A percentile compares a stretch with the other conserved stretches of the same genome.
These are phyloP conservation scores for Amanita rubescens DNA, from an alignment of 768 basidiomycete species.

Conservation along the genomic window DNA sequence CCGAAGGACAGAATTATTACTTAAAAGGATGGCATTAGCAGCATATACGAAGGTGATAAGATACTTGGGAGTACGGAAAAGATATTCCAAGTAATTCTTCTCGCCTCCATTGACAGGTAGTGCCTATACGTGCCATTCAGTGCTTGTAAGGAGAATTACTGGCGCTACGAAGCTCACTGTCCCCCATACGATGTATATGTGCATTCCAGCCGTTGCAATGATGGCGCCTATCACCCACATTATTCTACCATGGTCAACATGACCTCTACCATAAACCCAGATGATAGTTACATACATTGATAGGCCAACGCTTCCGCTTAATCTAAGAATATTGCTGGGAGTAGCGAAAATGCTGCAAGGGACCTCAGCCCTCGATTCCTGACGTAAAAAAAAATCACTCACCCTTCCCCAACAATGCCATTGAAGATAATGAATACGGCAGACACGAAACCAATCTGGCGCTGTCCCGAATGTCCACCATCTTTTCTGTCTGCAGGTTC, in stretches of 20 bases:
- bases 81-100: constrained; percentile 62
- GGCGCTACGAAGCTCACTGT: constrained; percentile 36
- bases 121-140: constrained; percentile 24
- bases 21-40: constrained; percentile 42
- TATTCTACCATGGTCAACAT: constrained; percentile 10
- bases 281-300: constrained; percentile 26
- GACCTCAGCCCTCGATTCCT: background rate
- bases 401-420: constrained; percentile 68
- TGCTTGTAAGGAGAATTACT: background rate
- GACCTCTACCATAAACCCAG: too few relatives aligned
- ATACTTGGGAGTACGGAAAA: constrained; percentile 48
- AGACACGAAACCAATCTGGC: constrained; percentile 2
- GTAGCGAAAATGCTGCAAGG: constrained; percentile 57
- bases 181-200: constrained; percentile 69
- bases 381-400: constrained; percentile 9
- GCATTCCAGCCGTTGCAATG: constrained; percentile 58
- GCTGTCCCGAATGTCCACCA: background rate
- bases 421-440: constrained; percentile 67
- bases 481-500: background rate
- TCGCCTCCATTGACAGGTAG: constrained; percentile 63
- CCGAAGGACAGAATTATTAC: constrained; percentile 12
- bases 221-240: constrained; percentile 68
- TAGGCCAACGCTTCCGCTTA: constrained; percentile 65
- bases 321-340: constrained; percentile 56
- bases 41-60: constrained; percentile 52